Percentiles rank a stretch among this genome's conserved stretches.
Conservation (phyloP, 345 rosid species). For the Acer yangbiense region DNA sequence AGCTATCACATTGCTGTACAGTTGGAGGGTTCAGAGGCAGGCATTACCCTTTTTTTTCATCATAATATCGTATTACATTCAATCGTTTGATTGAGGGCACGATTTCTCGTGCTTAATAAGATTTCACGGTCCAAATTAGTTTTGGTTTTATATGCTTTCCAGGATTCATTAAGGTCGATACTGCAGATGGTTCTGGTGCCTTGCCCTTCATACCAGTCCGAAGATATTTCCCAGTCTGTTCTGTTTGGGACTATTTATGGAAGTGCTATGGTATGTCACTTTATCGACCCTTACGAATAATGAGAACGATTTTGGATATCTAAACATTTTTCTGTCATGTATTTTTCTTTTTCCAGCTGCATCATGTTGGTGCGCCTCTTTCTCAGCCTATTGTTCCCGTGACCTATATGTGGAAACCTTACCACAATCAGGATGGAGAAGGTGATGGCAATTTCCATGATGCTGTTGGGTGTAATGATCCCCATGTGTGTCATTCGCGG, state of each 20-base stretch:
- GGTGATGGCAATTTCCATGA: constrained; percentile 21
- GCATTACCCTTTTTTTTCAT: constrained; percentile 33
- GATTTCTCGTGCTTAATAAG: background rate
- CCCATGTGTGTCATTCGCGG: constrained; percentile 24
- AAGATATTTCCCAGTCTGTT: constrained; percentile 44
- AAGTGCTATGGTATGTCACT: constrained; percentile 63
- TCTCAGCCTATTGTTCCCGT: constrained; percentile 68
- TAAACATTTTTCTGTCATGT: background rate
- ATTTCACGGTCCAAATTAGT: background rate
- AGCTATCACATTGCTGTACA: constrained; percentile 66
- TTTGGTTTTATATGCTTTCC: constrained; percentile 13
- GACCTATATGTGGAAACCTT: constrained; percentile 75
- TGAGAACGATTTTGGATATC: background rate
- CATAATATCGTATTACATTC: background rate
- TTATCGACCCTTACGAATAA: background rate
- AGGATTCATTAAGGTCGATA: constrained; percentile 65
- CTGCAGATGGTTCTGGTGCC: constrained; percentile 60
- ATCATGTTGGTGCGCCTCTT: constrained; percentile 57
- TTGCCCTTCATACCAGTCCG: constrained; percentile 45
- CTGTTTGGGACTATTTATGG: constrained; percentile 61
- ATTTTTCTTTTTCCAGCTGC: constrained; percentile 56
- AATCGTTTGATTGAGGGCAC: background rate
- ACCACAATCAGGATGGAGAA: constrained; percentile 26
- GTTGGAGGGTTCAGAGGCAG: constrained; percentile 78
- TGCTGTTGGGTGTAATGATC: constrained; percentile 23